Conservation (phyloP, 2,329 filamentous ascomycete species). For the Pseudocercospora cruenta region DNA sequence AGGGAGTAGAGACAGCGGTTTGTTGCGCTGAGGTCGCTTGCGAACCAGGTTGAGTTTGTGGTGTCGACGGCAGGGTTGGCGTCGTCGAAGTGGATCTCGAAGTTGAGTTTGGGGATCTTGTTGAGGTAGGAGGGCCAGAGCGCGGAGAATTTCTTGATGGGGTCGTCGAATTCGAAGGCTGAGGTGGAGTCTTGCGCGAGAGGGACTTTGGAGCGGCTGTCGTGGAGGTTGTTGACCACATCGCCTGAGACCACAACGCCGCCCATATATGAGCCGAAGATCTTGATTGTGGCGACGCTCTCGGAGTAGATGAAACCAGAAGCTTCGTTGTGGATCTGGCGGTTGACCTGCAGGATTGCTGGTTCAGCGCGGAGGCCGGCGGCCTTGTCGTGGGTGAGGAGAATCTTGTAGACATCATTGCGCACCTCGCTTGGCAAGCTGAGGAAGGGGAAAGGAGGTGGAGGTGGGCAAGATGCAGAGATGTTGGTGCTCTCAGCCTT, state of each 20-base stretch:
- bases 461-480: background rate
- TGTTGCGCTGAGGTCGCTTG: background rate
- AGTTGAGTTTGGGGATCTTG: background rate
- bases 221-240: background rate
- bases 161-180: background rate
- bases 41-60: background rate
- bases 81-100: background rate
- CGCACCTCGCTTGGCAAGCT: slow-evolving; percentile 24
- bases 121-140: background rate
- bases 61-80: background rate
- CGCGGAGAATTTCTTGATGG: background rate
- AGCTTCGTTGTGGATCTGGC: background rate
- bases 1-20: background rate
- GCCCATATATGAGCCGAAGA: background rate
- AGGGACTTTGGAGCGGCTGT: background rate
- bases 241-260: background rate
- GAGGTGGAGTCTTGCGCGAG: background rate
- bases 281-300: background rate
- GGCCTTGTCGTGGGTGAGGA: background rate
- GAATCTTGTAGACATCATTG: slow-evolving; percentile 23
- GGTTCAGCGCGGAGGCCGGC: background rate
- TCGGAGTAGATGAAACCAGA: background rate
- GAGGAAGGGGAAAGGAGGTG: slow-evolving; percentile 17
- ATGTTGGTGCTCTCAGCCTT: background rate
- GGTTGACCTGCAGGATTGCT: background rate